A percentile compares a stretch with the other conserved stretches of the same genome.
These are phyloP conservation scores for button mushroom (Agaricus bisporus) DNA, from an alignment of 768 basidiomycete genomes.

Conservation along the genomic window DNA sequence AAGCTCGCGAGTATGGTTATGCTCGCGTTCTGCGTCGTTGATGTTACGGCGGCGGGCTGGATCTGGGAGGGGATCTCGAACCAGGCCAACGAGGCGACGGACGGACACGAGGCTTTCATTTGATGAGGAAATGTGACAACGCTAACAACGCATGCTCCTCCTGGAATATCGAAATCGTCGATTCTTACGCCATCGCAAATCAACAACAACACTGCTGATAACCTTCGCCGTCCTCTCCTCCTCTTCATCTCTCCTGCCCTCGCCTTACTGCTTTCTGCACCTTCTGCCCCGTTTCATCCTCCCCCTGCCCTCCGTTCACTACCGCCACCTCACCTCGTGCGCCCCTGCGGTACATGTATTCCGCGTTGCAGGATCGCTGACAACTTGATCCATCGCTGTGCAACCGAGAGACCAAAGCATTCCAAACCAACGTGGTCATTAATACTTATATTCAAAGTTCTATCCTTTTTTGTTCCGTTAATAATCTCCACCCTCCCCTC, in stretches of 20 bases:
- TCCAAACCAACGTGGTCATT: slow-evolving; percentile 19
- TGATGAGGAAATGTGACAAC: slow-evolving; percentile 24
- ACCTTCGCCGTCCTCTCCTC: slow-evolving; percentile 25
- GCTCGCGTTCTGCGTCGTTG: slow-evolving; percentile 4
- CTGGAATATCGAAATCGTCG: slow-evolving; percentile 17
- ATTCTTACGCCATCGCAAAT: slow-evolving; percentile 19
- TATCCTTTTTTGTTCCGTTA: slow-evolving; percentile 37
- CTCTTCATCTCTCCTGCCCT: slow-evolving; percentile 12
- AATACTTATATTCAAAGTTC: slow-evolving; percentile 35
- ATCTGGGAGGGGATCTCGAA: slow-evolving; percentile 14
- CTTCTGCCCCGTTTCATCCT: slow-evolving; percentile 26
- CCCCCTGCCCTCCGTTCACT: slow-evolving; percentile 23
- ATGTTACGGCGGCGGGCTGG: slow-evolving; percentile 10
- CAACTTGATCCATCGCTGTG: slow-evolving; percentile 29
- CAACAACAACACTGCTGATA: slow-evolving; percentile 30
- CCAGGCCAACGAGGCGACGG: slow-evolving; percentile 13
- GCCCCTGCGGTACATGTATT: slow-evolving; percentile 37
- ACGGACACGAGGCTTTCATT: slow-evolving; percentile 36
- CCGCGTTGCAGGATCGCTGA: slow-evolving; percentile 35
- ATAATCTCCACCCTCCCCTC: slow-evolving; percentile 37
- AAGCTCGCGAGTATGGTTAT: slow-evolving; percentile 8
- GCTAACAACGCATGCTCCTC: slow-evolving; percentile 28
- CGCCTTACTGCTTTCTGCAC: slow-evolving; percentile 13
- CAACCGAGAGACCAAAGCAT: slow-evolving; percentile 11
- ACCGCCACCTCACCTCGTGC: slow-evolving; percentile 46